Conservation (phyloP, 2,329 filamentous ascomycete genomes). For the Trichoderma sp. region DNA sequence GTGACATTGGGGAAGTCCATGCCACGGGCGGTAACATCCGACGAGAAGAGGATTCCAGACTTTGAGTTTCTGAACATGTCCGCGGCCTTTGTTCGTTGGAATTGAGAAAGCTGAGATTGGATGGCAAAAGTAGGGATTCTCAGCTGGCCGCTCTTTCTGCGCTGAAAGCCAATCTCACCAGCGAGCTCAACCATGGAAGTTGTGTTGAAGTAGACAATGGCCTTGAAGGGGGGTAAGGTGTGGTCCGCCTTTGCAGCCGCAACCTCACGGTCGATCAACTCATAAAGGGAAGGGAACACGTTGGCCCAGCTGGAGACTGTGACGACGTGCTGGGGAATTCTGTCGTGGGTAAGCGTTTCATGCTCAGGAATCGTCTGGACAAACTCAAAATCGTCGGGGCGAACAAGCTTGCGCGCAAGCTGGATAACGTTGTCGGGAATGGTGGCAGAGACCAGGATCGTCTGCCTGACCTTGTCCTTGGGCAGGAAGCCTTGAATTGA, state of each 20-base stretch:
- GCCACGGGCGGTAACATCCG: conserved; percentile 77
- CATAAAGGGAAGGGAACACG: conserved; percentile 72
- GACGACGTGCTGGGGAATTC: conserved; percentile 78
- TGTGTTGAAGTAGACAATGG: conserved; percentile 89
- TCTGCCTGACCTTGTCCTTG: conserved; percentile 71
- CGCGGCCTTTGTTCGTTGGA: conserved; percentile 67
- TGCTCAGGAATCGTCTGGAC: conserved; percentile 83
- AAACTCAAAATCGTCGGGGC: conserved; percentile 78
- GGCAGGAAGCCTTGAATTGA: conserved; percentile 62
- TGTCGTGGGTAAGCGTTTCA: conserved; percentile 81
- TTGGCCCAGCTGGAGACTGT: conserved; percentile 71
- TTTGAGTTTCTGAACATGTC: conserved; percentile 68
- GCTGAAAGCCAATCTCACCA: conserved; percentile 52
- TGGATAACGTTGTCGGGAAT: conserved; percentile 80
- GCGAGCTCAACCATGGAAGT: conserved; percentile 71
- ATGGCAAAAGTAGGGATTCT: conserved; percentile 56
- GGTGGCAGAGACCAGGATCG: conserved; percentile 93
- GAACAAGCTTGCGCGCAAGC: conserved; percentile 77
- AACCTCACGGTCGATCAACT: conserved; percentile 68
- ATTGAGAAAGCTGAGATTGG: conserved; percentile 76
- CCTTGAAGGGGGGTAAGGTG: conserved; percentile 73
- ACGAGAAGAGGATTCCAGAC: conserved; percentile 70
- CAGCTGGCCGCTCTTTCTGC: conserved; percentile 43
- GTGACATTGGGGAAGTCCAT: conserved; percentile 83
- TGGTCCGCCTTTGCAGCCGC: conserved; percentile 44